Evolutionary conservation across 1,139 yeast species (phyloP), one percentile per base, ranked within the genome.

Genomic region (Blastobotrys capitulatus): DNA sequence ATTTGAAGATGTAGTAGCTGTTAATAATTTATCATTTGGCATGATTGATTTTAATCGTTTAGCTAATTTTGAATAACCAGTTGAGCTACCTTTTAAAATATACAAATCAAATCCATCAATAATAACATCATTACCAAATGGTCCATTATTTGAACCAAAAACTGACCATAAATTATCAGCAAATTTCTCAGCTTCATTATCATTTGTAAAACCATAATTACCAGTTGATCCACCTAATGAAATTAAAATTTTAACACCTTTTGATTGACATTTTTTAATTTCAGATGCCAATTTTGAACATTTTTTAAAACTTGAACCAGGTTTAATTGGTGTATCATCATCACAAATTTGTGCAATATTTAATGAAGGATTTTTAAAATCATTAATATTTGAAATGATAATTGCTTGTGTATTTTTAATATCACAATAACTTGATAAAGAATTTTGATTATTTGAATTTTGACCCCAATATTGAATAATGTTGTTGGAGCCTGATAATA

Each of bases 71-170:
- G 73, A 73, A 57, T 77, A 76, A 8, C 84, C 84, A 7, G 72
- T 67, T 42, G 73, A 73, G 46, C 69, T 62, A 41, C 72, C 74
- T 62, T 76, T 76, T 65, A 83, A 89, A 54, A 81, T 79, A 63
- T 83, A 89, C 49, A 83, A 76, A 61, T 83, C 90, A 58, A 83
- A 82, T 22, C 90, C 90, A 62, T 83, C 90, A 49, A 83, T 67
- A 34, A 78, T 62, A 13, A 86, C 73, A 52, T 72, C 77, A n/a
- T n/a, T n/a, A 48, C 79, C 87, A 66, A 90, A 89, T 32, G 97
- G 97, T 66, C 97, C 79, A 46, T 71, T 69, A 56, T 95, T 96
- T 56, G 80, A 94, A 58, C 95, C 96, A 66, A 89, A 89, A 57
- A 78, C 76, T 67, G 87, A 72, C 97, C 97, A 90, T 52, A 90